Base-by-base conservation (phyloP, 352 stramenopile species). In the Hyphochytrium catenoides region DNA sequence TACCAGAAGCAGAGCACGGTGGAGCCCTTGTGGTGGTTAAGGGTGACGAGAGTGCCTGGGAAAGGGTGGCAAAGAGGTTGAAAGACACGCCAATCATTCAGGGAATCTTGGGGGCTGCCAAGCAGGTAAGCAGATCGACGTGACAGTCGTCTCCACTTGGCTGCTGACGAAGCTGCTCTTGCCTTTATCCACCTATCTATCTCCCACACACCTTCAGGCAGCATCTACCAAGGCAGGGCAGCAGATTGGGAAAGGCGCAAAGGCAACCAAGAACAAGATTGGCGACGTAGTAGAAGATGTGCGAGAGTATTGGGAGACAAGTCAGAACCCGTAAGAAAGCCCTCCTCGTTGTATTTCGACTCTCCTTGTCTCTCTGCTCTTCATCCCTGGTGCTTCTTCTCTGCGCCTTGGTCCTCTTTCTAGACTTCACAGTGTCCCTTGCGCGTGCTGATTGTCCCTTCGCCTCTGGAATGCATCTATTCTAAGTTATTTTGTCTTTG, bases 261-360 rank as follows among this genome's bases (percentile, higher is more conserved):
- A 76, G 52, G 48, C 58, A 22, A 65, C 69, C 4, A 74, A 69
- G 30, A 54, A 79, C 43, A 83, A 81, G 47, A 51, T 81, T 24
- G 64, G 59, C 26, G 71, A 86, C 33, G 64, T 62, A 17, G 60
- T 60, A 15, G 63, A 82, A 54, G 72, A 87, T 26, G 71, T 72
- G 1, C 54, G 73, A 7, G 88, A 97, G 59, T 76, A 89, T 39
- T 96, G 87, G 86, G 88, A 98, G 51, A 98, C 88, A 27, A 95
- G 75, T 51, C 90, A 98, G 57, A 96, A 97, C 67, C 90, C 90
- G 37, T 86, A 85, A 32, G 55, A 59, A 28, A 8, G 15, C 14
- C n/a, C 24, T 5, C 17, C 15, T 18, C 27, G 18, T 2, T 26
- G 18, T 12, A 1, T 3, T 18, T 34, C 33, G 2, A 44, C 20